Conservation (phyloP, 345 rosid species). For the Arabidopsis suecica region DNA sequence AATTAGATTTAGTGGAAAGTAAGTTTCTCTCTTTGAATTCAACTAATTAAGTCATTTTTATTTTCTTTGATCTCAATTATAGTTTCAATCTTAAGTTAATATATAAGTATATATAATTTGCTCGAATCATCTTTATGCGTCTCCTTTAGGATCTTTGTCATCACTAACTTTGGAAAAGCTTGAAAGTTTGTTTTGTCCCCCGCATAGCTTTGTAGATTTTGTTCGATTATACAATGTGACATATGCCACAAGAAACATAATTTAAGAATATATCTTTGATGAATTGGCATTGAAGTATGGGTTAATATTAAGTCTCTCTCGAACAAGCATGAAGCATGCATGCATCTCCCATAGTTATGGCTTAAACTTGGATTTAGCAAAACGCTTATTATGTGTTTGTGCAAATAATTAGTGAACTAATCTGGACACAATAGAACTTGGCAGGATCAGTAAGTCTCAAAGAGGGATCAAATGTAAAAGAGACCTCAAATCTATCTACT, state of each 20-base stretch:
- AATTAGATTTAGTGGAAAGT: constrained; percentile 15
- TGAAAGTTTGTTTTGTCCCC: constrained; percentile 35
- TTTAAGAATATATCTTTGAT: constrained; percentile 10
- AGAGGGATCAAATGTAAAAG: constrained; percentile 32
- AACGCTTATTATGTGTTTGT: too few species aligned
- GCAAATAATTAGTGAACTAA: background rate
- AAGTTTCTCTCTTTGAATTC: constrained; percentile 30
- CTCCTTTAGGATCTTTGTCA: constrained; percentile 41
- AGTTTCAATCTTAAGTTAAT: constrained; percentile 10
- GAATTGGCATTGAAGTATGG: background rate
- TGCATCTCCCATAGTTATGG: constrained; percentile 9
- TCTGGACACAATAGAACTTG: constrained; percentile 18
- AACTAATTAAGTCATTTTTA: background rate
- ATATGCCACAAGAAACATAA: constrained; percentile 19
- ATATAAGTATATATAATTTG: background rate
- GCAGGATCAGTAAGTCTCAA: constrained; percentile 29
- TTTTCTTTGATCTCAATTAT: background rate
- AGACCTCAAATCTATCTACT: constrained; percentile 34
- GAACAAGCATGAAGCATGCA: constrained; percentile 9
- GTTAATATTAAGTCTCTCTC: background rate
- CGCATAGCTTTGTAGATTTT: constrained; percentile 29
- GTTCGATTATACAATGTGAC: background rate
- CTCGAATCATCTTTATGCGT: constrained; percentile 26
- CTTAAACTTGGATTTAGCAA: constrained; percentile 1
- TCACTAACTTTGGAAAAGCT: constrained; percentile 39